These are phyloP conservation scores for Colletotrichum orbiculare DNA, from an alignment of 2,329 filamentous ascomycete species.

Conservation along the genomic window DNA sequence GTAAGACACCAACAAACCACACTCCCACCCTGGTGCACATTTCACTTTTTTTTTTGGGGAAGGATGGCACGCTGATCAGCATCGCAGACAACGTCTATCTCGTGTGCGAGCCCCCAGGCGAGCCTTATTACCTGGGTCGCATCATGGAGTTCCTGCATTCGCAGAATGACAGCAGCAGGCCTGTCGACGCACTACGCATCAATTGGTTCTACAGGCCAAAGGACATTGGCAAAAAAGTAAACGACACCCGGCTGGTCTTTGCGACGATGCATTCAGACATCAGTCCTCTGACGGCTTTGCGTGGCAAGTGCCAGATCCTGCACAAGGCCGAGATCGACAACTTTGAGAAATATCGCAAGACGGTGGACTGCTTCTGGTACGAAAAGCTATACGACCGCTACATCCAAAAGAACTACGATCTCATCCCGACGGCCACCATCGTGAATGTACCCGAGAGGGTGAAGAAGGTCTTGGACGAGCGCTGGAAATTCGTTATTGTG, in stretches of 20 bases:
- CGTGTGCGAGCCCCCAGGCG: slow-evolving; percentile 95
- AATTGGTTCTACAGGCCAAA: slow-evolving; percentile 99
- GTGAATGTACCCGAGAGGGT: slow-evolving; percentile 97
- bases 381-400: slow-evolving; percentile 98
- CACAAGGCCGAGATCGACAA: slow-evolving; percentile 88
- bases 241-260: slow-evolving; percentile 91
- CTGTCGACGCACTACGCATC: slow-evolving; percentile 88
- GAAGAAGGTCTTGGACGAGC: slow-evolving; percentile 94
- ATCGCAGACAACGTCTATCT: slow-evolving; percentile 84
- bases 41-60: slow-evolving; percentile 5
- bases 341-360: slow-evolving; percentile 85
- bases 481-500: slow-evolving; percentile 96
- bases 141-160: slow-evolving; percentile 97
- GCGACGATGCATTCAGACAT: slow-evolving; percentile 99
- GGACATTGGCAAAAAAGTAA: slow-evolving; percentile 91
- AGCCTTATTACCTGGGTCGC: slow-evolving; percentile 96
- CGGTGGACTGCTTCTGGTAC: slow-evolving; percentile 92
- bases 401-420: slow-evolving; percentile 97
- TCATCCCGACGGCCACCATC: slow-evolving; percentile 90
- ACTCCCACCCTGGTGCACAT: slow-evolving; percentile 21
- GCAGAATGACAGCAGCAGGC: slow-evolving; percentile 77
- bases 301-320: slow-evolving; percentile 91
- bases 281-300: slow-evolving; percentile 89
- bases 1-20: slow-evolving; percentile 64
- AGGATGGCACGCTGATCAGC: slow-evolving; percentile 40